A percentile compares a stretch with the other conserved stretches of the same genome.
Evolutionary conservation across 176 grass and related monocot genomes (phyloP).

Genomic region (Elymus sibiricus): DNA sequence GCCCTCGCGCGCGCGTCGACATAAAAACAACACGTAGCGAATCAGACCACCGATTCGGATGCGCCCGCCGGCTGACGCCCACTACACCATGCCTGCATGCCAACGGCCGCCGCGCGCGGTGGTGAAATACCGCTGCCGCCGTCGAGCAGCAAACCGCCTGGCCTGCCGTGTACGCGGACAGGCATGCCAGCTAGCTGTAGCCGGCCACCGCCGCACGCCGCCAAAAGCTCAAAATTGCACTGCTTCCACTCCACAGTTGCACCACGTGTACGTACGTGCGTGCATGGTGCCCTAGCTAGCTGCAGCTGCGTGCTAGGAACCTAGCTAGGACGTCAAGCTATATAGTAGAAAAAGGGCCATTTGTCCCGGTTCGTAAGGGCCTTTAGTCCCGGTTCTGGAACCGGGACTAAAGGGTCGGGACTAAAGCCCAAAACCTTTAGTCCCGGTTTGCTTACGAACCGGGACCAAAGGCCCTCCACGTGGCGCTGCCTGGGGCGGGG

Average conservation of each 20-base stretch:
- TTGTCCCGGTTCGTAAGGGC: too few relatives aligned
- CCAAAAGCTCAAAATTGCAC: not conserved
- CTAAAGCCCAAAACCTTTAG: too few relatives aligned
- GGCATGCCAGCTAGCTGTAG: not conserved
- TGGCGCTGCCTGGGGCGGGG: too few relatives aligned
- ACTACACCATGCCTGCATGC: not conserved
- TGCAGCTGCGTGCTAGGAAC: not conserved
- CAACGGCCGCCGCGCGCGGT: not conserved
- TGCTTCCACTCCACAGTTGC: not conserved
- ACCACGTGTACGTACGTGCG: not conserved
- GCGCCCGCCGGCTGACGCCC: not conserved
- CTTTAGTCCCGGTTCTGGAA: too few relatives aligned
- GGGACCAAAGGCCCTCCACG: too few relatives aligned
- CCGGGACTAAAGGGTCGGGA: too few relatives aligned
- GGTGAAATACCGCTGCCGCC: not conserved
- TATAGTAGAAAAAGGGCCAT: too few relatives aligned
- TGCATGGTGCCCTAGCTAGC: not conserved
- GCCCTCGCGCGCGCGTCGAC: not conserved
- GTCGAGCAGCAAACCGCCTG: not conserved
- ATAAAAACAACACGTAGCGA: not conserved
- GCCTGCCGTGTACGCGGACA: not conserved
- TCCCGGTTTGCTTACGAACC: too few relatives aligned
- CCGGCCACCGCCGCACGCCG: not conserved
- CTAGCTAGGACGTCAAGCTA: not conserved
- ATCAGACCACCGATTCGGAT: constrained; percentile 15